Conservation (phyloP, 2,329 filamentous ascomycete species). For the Penicillium digitatum region DNA sequence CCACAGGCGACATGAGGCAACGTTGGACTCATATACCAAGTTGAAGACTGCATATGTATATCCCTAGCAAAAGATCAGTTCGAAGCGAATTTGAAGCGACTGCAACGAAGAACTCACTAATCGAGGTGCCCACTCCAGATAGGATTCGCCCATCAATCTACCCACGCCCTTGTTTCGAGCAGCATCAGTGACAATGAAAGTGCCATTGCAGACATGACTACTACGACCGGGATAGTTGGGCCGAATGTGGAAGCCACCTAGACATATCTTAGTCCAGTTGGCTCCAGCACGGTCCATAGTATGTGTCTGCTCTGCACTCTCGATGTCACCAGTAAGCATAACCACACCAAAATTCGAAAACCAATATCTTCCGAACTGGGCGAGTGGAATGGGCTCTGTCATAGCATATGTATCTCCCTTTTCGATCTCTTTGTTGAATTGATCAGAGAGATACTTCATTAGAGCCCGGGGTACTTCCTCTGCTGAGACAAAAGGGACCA, state of each 20-base stretch:
- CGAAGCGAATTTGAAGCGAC: constrained; percentile 33
- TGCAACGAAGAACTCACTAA: constrained; percentile 39
- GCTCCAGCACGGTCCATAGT: constrained; percentile 51
- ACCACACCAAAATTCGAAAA: constrained; percentile 86
- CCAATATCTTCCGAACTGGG: constrained; percentile 78
- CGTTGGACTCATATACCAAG: constrained; percentile 89
- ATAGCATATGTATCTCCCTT: constrained; percentile 90
- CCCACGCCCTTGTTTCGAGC: constrained; percentile 71
- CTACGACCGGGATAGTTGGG: constrained; percentile 88
- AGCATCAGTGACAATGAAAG: constrained; percentile 70
- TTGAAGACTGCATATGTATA: constrained; percentile 95
- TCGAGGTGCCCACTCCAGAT: constrained; percentile 71
- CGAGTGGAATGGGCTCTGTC: constrained; percentile 69
- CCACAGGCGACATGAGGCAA: constrained; percentile 86
- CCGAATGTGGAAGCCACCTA: constrained; percentile 92
- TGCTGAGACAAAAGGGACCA: constrained; percentile 76
- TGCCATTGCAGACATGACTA: constrained; percentile 78
- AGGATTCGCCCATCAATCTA: constrained; percentile 70
- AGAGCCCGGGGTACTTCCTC: constrained; percentile 72
- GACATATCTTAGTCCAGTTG: constrained; percentile 76
- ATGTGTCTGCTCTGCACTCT: constrained; percentile 54
- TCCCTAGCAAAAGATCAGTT: constrained; percentile 49
- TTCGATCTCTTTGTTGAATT: constrained; percentile 86
- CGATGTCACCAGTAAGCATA: constrained; percentile 77
- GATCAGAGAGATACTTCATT: constrained; percentile 72